Evolutionary conservation across 2,329 filamentous ascomycete genomes (phyloP).

Genomic region (Penicillium vulpinum): DNA sequence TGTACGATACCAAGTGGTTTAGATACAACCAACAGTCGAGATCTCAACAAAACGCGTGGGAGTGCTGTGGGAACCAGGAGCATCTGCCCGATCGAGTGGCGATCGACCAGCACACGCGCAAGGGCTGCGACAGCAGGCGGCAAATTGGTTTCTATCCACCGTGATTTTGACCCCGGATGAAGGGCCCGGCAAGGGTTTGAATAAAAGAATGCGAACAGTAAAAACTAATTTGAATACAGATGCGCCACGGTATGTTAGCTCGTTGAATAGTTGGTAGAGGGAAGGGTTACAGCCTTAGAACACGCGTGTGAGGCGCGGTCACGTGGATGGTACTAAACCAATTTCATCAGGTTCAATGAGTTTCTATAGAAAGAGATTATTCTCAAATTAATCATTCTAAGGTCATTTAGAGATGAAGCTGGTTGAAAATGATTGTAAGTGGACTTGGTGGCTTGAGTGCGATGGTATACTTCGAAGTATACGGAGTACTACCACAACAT

Average conservation of each 20-base stretch:
- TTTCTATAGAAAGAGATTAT: neutral
- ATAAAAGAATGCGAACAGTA: neutral
- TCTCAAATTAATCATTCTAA: neutral
- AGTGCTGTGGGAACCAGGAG: slow-evolving; percentile 12
- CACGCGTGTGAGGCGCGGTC: slow-evolving; percentile 37
- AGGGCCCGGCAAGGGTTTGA: neutral
- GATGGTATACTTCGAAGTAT: neutral
- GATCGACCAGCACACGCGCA: slow-evolving; percentile 26
- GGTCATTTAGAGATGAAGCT: neutral
- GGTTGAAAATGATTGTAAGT: neutral
- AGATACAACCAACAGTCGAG: slow-evolving; percentile 13
- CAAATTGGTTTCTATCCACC: slow-evolving; percentile 13
- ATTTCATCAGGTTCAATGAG: neutral
- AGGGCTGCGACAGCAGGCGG: slow-evolving; percentile 22
- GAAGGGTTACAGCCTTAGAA: slow-evolving; percentile 15
- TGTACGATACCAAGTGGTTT: slow-evolving; percentile 19
- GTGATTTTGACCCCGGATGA: neutral
- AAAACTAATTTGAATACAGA: neutral
- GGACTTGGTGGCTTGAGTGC: neutral
- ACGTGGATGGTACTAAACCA: slow-evolving; percentile 25
- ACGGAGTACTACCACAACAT: neutral
- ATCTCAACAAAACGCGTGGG: slow-evolving; percentile 18
- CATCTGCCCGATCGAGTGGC: slow-evolving; percentile 25
- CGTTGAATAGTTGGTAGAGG: neutral
- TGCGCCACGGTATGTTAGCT: slow-evolving; percentile 7